A percentile compares a stretch with the other conserved stretches of the same genome.
These are phyloP conservation scores for Solanum hybrid DNA, from an alignment of 305 asterid genomes.

Conservation along the genomic window DNA sequence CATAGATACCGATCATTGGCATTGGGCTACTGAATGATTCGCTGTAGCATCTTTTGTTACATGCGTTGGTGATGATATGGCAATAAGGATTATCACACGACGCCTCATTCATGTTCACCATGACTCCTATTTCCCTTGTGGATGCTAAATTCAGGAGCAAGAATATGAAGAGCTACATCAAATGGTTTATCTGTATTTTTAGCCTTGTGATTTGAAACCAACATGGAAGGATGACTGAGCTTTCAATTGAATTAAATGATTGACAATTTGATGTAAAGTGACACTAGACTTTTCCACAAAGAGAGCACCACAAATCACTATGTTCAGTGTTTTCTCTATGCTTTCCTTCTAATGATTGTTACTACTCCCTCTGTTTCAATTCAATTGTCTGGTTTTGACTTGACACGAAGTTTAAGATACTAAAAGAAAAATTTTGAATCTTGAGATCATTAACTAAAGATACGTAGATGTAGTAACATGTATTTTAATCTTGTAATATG, in stretches of 20 bases:
- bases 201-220: background rate
- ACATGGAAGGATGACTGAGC: background rate
- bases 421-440: accelerated
- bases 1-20: slow-evolving; percentile 24
- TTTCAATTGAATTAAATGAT: background rate
- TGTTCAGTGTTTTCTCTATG: background rate
- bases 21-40: slow-evolving; percentile 12
- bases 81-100: background rate
- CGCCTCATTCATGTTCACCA: background rate
- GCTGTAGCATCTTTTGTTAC: background rate
- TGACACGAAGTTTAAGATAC: accelerated
- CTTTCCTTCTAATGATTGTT: background rate
- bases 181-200: background rate
- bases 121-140: background rate
- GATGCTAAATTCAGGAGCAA: background rate
- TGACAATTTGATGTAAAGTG: background rate
- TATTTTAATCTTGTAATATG: no score
- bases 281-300: background rate
- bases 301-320: background rate
- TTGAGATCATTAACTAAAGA: background rate
- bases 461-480: no score
- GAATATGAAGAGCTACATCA: background rate
- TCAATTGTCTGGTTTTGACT: accelerated
- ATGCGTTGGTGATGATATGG: background rate
- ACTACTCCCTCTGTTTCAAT: background rate